Evolutionary conservation across 345 rosid species (phyloP).

Genomic region (Salix suchowensis): DNA sequence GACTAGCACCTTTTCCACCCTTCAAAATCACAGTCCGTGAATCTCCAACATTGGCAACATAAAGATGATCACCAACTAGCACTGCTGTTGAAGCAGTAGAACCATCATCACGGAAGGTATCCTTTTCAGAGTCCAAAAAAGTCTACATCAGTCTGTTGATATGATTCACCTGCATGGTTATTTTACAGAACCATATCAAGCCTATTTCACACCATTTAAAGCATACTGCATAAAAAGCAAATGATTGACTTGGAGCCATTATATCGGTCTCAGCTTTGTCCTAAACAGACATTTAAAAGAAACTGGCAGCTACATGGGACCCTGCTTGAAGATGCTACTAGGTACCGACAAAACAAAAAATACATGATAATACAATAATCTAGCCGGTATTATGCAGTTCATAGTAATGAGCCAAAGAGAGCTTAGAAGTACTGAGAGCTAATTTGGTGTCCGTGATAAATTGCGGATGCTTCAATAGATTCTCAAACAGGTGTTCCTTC

Average conservation of each 20-base stretch:
- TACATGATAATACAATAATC: not conserved
- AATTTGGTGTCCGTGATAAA: conserved; percentile 69
- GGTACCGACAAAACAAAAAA: not conserved
- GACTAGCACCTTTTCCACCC: conserved; percentile 71
- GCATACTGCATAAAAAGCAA: not conserved
- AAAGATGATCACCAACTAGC: conserved; percentile 79
- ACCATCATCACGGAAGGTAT: conserved; percentile 85
- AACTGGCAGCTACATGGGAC: conserved; percentile 14
- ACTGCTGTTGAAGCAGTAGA: conserved; percentile 98
- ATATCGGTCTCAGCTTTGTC: conserved; percentile 2
- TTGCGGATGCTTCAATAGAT: conserved; percentile 82
- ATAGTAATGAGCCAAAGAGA: not conserved
- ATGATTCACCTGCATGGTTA: conserved; percentile 72
- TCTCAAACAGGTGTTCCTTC: conserved; percentile 88
- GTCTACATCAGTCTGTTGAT: conserved; percentile 77
- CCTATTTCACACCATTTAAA: not conserved
- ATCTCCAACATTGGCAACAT: conserved; percentile 99
- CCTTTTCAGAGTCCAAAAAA: conserved; percentile 79
- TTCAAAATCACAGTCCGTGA: conserved; percentile 89
- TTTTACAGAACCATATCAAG: not conserved
- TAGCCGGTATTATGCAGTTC: not conserved
- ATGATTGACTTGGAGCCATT: not conserved
- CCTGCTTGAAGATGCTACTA: conserved; percentile 16
- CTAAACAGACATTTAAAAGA: conserved; percentile 6
- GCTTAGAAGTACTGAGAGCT: conserved; percentile 62